A percentile compares a stretch with the other conserved stretches of the same genome.
Evolutionary conservation across 768 basidiomycete genomes (phyloP).

Genomic region (Serpula lacrymans): DNA sequence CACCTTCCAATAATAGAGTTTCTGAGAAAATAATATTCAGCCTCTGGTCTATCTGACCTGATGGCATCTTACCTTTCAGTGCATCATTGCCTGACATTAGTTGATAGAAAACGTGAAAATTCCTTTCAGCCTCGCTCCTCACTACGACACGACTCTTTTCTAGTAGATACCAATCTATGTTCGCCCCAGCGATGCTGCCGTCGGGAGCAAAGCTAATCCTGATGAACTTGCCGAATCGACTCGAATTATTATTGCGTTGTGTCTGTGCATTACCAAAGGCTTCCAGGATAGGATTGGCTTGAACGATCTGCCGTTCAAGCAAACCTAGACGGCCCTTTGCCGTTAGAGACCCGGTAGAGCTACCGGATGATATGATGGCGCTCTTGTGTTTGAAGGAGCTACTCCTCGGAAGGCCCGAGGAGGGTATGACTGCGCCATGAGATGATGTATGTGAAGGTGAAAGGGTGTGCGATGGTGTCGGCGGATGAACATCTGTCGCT

Average conservation of each 20-base stretch:
- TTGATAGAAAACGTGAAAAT: conserved; percentile 98
- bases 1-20: conserved; percentile 67
- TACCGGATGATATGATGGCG: conserved; percentile 36
- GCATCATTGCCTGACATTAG: conserved; percentile 71
- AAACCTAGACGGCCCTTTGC: conserved; percentile 79
- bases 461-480: conserved; percentile 60
- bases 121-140: conserved; percentile 83
- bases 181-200: conserved; percentile 95
- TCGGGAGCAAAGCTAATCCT: conserved; percentile 90
- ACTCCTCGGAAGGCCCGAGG: conserved; percentile 67
- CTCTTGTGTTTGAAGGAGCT: conserved; percentile 59
- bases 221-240: conserved; percentile 98
- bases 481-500: conserved; percentile 71
- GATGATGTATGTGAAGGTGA: conserved; percentile 58
- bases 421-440: conserved; percentile 53
- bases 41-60: conserved; percentile 1
- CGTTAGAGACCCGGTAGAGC: conserved; percentile 42
- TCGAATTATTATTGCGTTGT: conserved; percentile 96
- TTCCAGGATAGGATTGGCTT: conserved; percentile 96
- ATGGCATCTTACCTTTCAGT: conserved; percentile 57
- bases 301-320: conserved; percentile 92
- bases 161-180: conserved; percentile 97
- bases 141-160: conserved; percentile 96
- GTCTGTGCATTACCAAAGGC: conserved; percentile 99
- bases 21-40: conserved; percentile 40